These are phyloP conservation scores for Sarcodon sp. DNA, from an alignment of 768 basidiomycete genomes.

Conservation along the genomic window DNA sequence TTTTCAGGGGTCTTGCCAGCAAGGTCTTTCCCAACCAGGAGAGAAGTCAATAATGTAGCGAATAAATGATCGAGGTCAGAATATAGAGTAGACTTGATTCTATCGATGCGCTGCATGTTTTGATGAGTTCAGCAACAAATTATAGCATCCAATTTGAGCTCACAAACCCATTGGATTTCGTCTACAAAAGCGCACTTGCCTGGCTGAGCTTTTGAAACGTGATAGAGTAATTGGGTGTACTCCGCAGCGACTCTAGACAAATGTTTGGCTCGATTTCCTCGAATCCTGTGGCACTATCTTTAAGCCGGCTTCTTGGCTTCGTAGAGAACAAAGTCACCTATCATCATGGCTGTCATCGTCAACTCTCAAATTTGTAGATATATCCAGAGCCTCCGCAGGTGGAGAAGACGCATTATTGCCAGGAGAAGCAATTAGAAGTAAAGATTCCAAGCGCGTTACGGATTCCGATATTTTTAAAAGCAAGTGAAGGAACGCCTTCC, in stretches of 20 bases:
- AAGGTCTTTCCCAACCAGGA: constrained; percentile 31
- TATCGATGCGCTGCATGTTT: constrained; percentile 55
- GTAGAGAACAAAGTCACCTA: constrained; percentile 15
- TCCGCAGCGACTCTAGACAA: constrained; percentile 78
- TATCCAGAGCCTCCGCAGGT: neutral
- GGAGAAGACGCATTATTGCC: constrained; percentile 5
- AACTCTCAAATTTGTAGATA: constrained; percentile 21
- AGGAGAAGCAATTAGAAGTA: constrained; percentile 58
- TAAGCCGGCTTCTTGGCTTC: neutral
- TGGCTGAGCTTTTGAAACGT: constrained; percentile 65
- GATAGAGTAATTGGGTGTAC: constrained; percentile 87
- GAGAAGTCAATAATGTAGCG: constrained; percentile 37
- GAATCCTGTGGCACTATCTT: constrained; percentile 24
- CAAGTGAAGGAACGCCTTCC: constrained; percentile 70
- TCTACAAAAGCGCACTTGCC: constrained; percentile 74
- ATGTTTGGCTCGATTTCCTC: constrained; percentile 63
- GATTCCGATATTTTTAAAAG: constrained; percentile 91
- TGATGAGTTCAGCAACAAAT: neutral
- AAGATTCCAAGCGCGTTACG: constrained; percentile 73
- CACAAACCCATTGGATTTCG: constrained; percentile 73
- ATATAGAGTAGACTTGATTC: constrained; percentile 74
- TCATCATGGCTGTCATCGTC: constrained; percentile 26
- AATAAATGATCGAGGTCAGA: constrained; percentile 82
- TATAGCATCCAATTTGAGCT: neutral
- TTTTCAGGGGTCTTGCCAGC: constrained; percentile 41